These are phyloP conservation scores for Penicillium argentinense DNA, from an alignment of 495 filamentous ascomycete genomes.

Conservation along the genomic window DNA sequence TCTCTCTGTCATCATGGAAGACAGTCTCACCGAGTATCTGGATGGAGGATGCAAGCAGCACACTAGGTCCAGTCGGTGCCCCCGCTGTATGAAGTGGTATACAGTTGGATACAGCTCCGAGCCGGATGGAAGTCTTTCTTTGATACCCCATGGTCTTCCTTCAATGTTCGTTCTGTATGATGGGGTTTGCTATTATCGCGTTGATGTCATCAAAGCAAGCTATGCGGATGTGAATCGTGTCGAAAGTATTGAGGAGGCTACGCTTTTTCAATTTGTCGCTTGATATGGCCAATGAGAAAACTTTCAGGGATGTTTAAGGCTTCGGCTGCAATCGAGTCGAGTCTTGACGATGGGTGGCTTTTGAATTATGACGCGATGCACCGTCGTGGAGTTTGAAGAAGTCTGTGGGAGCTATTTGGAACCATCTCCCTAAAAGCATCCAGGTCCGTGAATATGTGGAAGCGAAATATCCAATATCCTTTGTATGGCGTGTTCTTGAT, in stretches of 20 bases:
- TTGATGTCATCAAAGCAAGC: conserved; percentile 6
- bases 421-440: no score
- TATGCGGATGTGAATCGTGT: conserved; percentile 6
- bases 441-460: no score
- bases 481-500: no score
- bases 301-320: no score
- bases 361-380: no score
- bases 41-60: conserved; percentile 3
- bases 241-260: conserved; percentile 8
- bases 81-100: background rate
- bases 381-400: no score
- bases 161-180: conserved; percentile 16
- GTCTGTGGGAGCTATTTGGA: no score
- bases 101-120: conserved; percentile 7
- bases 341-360: no score
- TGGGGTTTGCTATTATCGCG: conserved; percentile 7
- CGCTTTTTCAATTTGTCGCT: conserved; percentile 12
- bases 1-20: conserved; percentile 1
- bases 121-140: conserved; percentile 5
- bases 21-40: background rate
- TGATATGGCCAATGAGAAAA: no score
- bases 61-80: background rate
- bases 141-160: conserved; percentile 6
- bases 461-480: no score
- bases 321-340: no score